Evolutionary conservation across 805 yeast genomes (phyloP), one percentile per base, ranked within the genome.

Genomic region (Pichia membranifaciens): DNA sequence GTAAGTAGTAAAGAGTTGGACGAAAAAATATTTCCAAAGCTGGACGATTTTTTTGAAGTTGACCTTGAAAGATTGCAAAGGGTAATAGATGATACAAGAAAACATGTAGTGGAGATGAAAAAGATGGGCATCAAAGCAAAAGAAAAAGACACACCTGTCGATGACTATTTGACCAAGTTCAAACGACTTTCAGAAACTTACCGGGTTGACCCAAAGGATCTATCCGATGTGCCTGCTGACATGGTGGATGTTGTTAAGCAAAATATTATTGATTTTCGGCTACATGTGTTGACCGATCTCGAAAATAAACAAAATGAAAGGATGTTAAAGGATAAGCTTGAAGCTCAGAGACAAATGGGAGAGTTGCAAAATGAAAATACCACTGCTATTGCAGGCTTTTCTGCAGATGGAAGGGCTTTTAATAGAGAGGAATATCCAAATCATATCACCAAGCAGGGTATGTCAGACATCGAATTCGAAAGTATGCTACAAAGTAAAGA

Each of bases 241-340:
- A 66, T 76, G 68, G 60, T 74, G 39, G 81, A 78, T 18, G 66
- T 65, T n/a, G 75, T 81, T 33, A 73, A 69, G 17, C 69, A 70
- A 47, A 79, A 76, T 48, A 73, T 82, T 47, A 68, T 79, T 48
- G 75, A 72, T 51, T 82, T 82, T 57, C 63, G 87, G 56, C 66
- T 79, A 20, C 72, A 71, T 38, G 82, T 81, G 23, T 57, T 79
- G 44, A 71, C 71, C 36, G 62, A 76, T 23, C 86, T 81, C 47
- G 68, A 71, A 45, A 69, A 70, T 41, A 75, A 77, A 40, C 68
- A 83, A 38, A 74, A 72, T 43, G 67, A 67, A 48, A 79, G 78
- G 49, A 57, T 70, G 9, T 63, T 71, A 18, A 66, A 61, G 18
- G 87, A 80, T 52, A 69, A 79, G 39, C 64, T 65, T 35, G 70